Base-by-base conservation (phyloP, 371 early-diverging fungal genomes). In the Nematocida displodere region DNA sequence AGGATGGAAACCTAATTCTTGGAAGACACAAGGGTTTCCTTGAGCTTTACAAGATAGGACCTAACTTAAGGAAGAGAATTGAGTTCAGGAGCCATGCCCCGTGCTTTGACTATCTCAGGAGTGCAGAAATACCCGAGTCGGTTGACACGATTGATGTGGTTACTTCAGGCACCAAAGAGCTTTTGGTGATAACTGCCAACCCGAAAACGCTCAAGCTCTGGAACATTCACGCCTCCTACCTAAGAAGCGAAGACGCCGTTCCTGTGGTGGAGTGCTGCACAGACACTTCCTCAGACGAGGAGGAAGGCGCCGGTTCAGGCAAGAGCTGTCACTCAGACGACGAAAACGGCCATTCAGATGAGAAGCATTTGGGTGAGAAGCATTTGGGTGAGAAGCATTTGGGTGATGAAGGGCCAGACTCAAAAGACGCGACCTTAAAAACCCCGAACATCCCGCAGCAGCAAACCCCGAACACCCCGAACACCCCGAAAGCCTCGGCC, bases 31-130 rank as follows among this genome's bases (percentile, higher is more conserved):
- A 71, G 50, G 75, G 75, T 0, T 58, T 71, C 48, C 26, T 71
- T 1, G 75, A 71, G 50, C 61, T 71, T 17, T 71, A 71, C 50
- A 59, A 61, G 47, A 61, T 71, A 50, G 65, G 55, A 8, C 15
- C 33, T 15, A 49, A 44, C 42, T 53, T 76, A 20, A 63, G 44
- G 34, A 65, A 65, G 40, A 63, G 55, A 54, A 64, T 64, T 13
- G 77, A 76, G 54, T 64, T 54, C 49, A 40, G 59, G 47, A 76
- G 77, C 40, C 97, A 97, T 85, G 92, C 94, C 82, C 91, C 95
- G 36, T 95, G 94, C 86, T 96, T 98, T 80, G 99, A 98, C 85
- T 95, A 95, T 83, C 87, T 97, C 64, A 95, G 96, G 86, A 92
- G 91, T 86, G 87, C 95, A 82, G 96, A 95, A 82, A 95, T 97